phyloP scores from a whole-genome alignment of 2,329 filamentous ascomycete genomes.

The Trichophyton benhamiae region DNA sequence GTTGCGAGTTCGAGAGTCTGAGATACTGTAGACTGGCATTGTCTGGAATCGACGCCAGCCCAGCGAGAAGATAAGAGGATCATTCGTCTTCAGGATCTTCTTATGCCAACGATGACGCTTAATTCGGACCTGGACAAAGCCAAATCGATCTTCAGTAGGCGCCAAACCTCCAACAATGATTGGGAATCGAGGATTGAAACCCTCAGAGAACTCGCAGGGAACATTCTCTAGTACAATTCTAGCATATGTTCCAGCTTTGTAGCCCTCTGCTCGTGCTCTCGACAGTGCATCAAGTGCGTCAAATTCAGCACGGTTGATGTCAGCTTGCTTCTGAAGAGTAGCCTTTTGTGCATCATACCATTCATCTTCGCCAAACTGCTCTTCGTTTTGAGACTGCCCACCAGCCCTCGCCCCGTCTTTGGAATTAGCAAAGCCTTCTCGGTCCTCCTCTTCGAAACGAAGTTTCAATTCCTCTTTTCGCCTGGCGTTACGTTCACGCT shows the following conservation, averaged over 20 bases:
- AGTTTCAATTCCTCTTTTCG: constrained; percentile 90
- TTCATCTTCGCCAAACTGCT: constrained; percentile 89
- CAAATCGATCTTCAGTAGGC: constrained; percentile 88
- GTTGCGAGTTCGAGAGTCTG: constrained; percentile 83
- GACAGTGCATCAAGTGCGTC: constrained; percentile 75
- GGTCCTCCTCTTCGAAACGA: constrained; percentile 92
- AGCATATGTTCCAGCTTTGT: constrained; percentile 83
- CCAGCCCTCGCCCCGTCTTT: constrained; percentile 67
- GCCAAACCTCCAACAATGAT: constrained; percentile 85
- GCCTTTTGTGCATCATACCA: constrained; percentile 99
- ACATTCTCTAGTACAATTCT: constrained; percentile 82
- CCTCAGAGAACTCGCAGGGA: constrained; percentile 74
- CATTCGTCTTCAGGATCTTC: constrained; percentile 96
- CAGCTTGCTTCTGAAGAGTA: constrained; percentile 82
- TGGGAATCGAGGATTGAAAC: constrained; percentile 71
- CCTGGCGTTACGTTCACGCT: constrained; percentile 80
- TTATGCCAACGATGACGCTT: constrained; percentile 98
- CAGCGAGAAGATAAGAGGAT: constrained; percentile 91
- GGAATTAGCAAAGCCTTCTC: constrained; percentile 78
- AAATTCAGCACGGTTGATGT: constrained; percentile 93
- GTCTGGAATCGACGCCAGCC: constrained; percentile 94
- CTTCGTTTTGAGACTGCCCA: constrained; percentile 54
- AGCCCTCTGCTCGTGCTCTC: constrained; percentile 73
- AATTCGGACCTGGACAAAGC: constrained; percentile 88
- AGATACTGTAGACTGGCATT: constrained; percentile 85